A percentile compares a stretch with the other conserved stretches of the same genome.
These are phyloP conservation scores for Davidsoniella virescens DNA, from an alignment of 2,329 filamentous ascomycete species.

Conservation along the genomic window DNA sequence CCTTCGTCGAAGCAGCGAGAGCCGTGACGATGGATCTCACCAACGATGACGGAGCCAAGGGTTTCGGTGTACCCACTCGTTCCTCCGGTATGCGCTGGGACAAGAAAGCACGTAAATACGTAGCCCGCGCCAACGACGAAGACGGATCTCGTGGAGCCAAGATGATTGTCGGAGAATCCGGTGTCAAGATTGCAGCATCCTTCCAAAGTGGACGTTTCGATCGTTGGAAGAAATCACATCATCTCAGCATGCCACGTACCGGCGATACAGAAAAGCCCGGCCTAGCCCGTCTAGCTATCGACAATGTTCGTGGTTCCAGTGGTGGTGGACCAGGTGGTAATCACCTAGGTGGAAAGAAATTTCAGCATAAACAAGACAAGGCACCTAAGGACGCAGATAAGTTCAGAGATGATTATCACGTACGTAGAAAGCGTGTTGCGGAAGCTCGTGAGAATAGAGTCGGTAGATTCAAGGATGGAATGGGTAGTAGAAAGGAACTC, in stretches of 20 bases:
- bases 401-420: slow-evolving; percentile 77
- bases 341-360: slow-evolving; percentile 30
- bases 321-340: not conserved
- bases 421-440: slow-evolving; percentile 74
- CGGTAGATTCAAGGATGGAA: slow-evolving; percentile 56
- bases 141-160: slow-evolving; percentile 61
- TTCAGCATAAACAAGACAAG: slow-evolving; percentile 72
- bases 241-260: slow-evolving; percentile 60
- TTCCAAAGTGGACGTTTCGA: slow-evolving; percentile 93
- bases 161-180: slow-evolving; percentile 76
- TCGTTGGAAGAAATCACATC: slow-evolving; percentile 75
- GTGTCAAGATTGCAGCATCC: slow-evolving; percentile 85
- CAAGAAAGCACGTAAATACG: slow-evolving; percentile 92
- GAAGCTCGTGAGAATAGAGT: slow-evolving; percentile 75
- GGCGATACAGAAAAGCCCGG: slow-evolving; percentile 57
- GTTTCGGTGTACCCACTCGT: slow-evolving; percentile 62
- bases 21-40: slow-evolving; percentile 81
- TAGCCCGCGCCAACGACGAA: slow-evolving; percentile 78
- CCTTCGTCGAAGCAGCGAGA: slow-evolving; percentile 79
- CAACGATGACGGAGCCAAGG: slow-evolving; percentile 69
- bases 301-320: slow-evolving; percentile 12
- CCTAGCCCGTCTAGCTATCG: slow-evolving; percentile 16
- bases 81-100: slow-evolving; percentile 68
- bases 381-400: slow-evolving; percentile 91
- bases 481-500: slow-evolving; percentile 60